Percentiles rank a stretch among this genome's conserved stretches.
Conservation (phyloP, 495 filamentous ascomycete species). For the Aspergillus olivimuriae region DNA sequence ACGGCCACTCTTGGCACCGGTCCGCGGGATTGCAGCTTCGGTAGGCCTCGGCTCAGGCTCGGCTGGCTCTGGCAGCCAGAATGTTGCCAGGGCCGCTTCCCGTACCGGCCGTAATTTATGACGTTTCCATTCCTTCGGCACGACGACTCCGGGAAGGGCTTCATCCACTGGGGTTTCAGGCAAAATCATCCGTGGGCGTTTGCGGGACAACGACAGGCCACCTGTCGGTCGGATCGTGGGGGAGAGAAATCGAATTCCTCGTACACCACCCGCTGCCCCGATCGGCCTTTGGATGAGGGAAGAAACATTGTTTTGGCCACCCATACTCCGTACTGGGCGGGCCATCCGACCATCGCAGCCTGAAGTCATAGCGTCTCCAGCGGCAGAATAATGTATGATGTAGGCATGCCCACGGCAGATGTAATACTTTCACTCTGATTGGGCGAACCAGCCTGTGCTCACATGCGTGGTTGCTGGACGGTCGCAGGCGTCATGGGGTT, state of each 20-base stretch:
- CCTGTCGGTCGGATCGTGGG: no score
- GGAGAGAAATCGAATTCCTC: no score
- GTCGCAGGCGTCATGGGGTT: no score
- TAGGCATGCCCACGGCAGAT: no score
- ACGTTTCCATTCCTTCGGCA: constrained; percentile 34
- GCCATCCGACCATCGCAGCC: no score
- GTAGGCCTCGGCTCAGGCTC: constrained; percentile 46
- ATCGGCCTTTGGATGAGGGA: no score
- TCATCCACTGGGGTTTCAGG: constrained; percentile 15
- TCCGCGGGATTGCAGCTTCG: constrained; percentile 51
- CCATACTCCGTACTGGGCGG: no score
- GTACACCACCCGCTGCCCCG: no score
- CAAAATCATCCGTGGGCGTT: constrained; percentile 21
- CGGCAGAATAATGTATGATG: constrained; percentile 1
- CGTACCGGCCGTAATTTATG: constrained; percentile 32
- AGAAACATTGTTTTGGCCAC: no score
- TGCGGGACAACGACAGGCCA: no score
- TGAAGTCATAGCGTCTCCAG: not conserved
- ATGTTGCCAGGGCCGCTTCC: no score
- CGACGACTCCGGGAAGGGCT: constrained; percentile 16
- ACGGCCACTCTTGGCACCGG: constrained; percentile 35
- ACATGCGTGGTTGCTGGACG: no score
- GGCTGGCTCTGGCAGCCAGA: constrained; percentile 18
- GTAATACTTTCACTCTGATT: constrained; percentile 10
- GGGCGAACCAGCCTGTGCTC: constrained; percentile 1